Conservation (phyloP, 129 eudicot genomes). For the Centella asiatica region DNA sequence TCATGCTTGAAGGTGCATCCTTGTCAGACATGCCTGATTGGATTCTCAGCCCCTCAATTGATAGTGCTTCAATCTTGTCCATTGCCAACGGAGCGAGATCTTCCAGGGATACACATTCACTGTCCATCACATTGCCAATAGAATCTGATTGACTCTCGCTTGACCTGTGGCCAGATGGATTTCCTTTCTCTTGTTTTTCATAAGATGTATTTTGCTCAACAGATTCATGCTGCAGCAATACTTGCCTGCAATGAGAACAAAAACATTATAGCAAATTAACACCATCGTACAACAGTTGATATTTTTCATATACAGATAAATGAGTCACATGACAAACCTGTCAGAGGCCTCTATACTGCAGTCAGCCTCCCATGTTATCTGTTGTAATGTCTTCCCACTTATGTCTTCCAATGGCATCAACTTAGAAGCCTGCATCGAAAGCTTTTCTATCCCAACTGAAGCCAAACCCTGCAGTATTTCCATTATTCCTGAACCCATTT, state of each 20-base stretch:
- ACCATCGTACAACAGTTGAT: not conserved
- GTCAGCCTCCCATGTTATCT: constrained; percentile 66
- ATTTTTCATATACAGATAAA: not conserved
- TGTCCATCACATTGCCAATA: constrained; percentile 11
- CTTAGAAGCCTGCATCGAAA: constrained; percentile 78
- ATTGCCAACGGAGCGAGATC: constrained; percentile 88
- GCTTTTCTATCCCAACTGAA: constrained; percentile 85
- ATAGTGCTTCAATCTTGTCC: constrained; percentile 83
- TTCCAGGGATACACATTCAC: constrained; percentile 60
- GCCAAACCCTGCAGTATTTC: constrained; percentile 78
- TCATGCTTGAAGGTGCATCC: constrained; percentile 64
- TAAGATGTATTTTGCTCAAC: constrained; percentile 26
- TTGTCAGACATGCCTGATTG: constrained; percentile 86
- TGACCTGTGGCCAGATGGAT: constrained; percentile 24
- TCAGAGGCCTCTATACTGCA: constrained; percentile 44
- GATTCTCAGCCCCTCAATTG: constrained; percentile 85
- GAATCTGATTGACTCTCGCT: constrained; percentile 24
- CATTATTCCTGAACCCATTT: constrained; percentile 88
- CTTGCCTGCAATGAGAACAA: constrained; percentile 40
- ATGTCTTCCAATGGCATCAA: constrained; percentile 96
- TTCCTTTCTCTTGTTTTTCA: constrained; percentile 3
- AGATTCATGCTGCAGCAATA: constrained; percentile 25
- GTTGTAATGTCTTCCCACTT: constrained; percentile 79
- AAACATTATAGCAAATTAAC: constrained; percentile 4
- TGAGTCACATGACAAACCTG: constrained; percentile 40